Percentiles rank a stretch among this genome's conserved stretches.
Evolutionary conservation across 2,329 filamentous ascomycete species (phyloP).

Genomic region (Fusarium protoensiforme): DNA sequence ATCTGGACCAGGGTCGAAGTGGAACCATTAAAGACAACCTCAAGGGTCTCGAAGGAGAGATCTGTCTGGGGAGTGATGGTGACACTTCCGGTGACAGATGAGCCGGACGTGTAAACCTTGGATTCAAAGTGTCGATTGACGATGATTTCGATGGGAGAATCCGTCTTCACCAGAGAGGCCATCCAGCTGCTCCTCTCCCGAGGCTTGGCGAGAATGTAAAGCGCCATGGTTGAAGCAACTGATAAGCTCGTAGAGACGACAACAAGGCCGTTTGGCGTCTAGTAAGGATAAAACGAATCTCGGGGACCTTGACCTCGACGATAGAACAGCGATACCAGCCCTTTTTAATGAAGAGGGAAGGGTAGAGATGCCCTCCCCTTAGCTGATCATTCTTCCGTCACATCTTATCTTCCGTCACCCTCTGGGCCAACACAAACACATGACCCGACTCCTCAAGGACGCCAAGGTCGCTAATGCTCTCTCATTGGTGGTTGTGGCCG

Average conservation of each 20-base stretch:
- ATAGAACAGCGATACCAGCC: background rate
- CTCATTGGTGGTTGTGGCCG: background rate
- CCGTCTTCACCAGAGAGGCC: slow-evolving; percentile 3
- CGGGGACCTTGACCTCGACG: background rate
- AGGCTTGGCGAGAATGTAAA: slow-evolving; percentile 3
- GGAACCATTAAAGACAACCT: slow-evolving; percentile 19
- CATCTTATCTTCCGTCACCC: background rate
- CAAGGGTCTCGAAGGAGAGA: slow-evolving; percentile 19
- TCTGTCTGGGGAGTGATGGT: slow-evolving; percentile 12
- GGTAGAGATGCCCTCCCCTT: background rate
- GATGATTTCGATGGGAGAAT: slow-evolving; percentile 21
- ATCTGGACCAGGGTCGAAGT: slow-evolving; percentile 13
- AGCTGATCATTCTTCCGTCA: slow-evolving; percentile 6
- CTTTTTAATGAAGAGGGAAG: background rate
- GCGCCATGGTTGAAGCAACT: background rate
- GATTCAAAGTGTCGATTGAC: slow-evolving; percentile 34
- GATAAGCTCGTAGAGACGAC: background rate
- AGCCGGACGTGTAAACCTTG: slow-evolving; percentile 34
- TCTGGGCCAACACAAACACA: background rate
- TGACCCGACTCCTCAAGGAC: background rate
- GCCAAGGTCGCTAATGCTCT: background rate
- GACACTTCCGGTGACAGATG: slow-evolving; percentile 19
- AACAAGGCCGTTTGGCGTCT: background rate
- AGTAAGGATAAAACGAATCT: background rate
- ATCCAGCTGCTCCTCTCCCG: slow-evolving; percentile 28